Evolutionary conservation across 1,139 yeast species (phyloP).

Genomic region (Meyerozyma athensensis): DNA sequence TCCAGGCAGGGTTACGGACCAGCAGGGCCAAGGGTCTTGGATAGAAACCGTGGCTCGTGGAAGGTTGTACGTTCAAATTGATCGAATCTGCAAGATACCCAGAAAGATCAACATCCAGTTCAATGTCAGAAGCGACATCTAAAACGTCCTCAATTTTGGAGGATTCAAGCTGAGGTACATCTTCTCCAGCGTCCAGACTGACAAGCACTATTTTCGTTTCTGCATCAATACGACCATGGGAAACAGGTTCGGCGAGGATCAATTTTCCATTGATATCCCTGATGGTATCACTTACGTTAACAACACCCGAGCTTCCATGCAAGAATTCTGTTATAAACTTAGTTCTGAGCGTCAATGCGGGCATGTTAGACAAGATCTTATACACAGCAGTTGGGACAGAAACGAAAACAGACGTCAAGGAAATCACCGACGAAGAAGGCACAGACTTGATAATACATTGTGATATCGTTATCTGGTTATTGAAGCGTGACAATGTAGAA

Average conservation of each 20-base stretch:
- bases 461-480: constrained; percentile 27
- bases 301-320: constrained; percentile 27
- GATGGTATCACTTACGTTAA: constrained; percentile 30
- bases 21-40: constrained; percentile 27
- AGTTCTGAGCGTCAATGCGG: constrained; percentile 23
- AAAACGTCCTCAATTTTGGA: constrained; percentile 8
- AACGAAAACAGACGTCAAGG: constrained; percentile 30
- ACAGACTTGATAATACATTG: constrained; percentile 31
- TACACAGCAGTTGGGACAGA: constrained; percentile 45
- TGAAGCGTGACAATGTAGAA: constrained; percentile 28
- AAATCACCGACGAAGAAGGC: constrained; percentile 21
- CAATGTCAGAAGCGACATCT: constrained; percentile 7
- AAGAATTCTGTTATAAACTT: constrained; percentile 25
- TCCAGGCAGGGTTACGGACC: constrained; percentile 21
- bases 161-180: too few species aligned
- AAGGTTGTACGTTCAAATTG: constrained; percentile 15
- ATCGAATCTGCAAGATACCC: constrained; percentile 31
- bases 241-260: constrained; percentile 65
- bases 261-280: constrained; percentile 47
- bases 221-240: constrained; percentile 52
- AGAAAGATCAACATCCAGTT: constrained; percentile 28
- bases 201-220: constrained; percentile 52
- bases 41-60: constrained; percentile 14
- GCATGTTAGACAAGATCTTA: constrained; percentile 26
- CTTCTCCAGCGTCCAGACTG: constrained; percentile 1